Percentiles rank a stretch among this genome's conserved stretches.
These are phyloP conservation scores for Diospyros lotus DNA, from an alignment of 148 eudicot genomes.

Conservation along the genomic window DNA sequence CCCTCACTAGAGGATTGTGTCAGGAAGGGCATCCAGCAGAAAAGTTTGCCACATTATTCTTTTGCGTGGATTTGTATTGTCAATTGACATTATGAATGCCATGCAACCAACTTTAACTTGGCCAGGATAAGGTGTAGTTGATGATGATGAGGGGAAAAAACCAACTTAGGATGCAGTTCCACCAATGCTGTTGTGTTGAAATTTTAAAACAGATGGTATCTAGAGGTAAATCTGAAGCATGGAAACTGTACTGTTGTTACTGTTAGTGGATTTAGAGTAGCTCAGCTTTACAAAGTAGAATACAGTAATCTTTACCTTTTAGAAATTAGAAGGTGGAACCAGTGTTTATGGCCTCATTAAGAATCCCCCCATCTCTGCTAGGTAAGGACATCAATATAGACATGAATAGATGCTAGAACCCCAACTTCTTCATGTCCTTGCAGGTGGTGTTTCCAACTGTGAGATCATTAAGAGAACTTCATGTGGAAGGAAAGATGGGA, in stretches of 20 bases:
- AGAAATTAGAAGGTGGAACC: neutral
- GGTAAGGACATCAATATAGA: neutral
- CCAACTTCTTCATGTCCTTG: neutral
- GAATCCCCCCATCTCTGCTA: neutral
- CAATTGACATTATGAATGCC: no score
- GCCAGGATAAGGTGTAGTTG: no score
- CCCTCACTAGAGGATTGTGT: no score
- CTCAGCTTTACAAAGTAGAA: neutral
- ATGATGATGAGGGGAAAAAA: neutral
- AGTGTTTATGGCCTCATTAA: neutral
- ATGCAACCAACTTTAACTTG: no score
- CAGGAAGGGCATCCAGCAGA: no score
- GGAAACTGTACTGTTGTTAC: neutral
- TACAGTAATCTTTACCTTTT: neutral
- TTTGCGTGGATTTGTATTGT: no score
- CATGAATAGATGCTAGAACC: neutral
- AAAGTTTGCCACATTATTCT: no score
- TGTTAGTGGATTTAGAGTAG: neutral
- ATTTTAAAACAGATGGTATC: neutral
- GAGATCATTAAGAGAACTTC: neutral
- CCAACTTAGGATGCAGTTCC: neutral
- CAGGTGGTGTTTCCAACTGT: no score
- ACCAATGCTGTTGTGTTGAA: neutral
- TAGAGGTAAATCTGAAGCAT: neutral
- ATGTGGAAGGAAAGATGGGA: neutral